Percentiles rank a stretch among this genome's conserved stretches.
Evolutionary conservation across 257 asterid genomes (phyloP).

Genomic region (Solanum lycopersicoides): DNA sequence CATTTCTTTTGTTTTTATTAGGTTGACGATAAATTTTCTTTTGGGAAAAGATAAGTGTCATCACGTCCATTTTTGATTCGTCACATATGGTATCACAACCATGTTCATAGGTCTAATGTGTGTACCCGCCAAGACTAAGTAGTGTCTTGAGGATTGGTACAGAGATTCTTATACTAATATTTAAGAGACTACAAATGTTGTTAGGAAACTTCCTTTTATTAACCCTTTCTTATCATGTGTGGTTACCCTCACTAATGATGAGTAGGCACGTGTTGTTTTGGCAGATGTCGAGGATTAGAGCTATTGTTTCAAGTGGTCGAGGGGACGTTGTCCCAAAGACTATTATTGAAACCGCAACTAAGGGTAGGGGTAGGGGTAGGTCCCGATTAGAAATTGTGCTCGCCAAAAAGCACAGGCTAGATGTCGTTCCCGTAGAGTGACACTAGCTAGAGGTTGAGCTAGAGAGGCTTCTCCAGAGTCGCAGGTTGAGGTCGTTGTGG

Average conservation of each 20-base stretch:
- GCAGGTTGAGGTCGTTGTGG: neutral
- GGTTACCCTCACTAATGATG: neutral
- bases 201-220: neutral
- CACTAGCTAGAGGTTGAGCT: neutral
- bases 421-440: neutral
- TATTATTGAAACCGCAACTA: neutral
- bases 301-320: too few species aligned
- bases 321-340: neutral
- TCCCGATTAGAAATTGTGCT: neutral
- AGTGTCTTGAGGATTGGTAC: neutral
- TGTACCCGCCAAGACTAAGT: neutral
- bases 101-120: neutral
- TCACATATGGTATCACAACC: neutral
- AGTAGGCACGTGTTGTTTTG: neutral
- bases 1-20: neutral
- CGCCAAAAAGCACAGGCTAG: neutral
- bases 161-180: too few species aligned
- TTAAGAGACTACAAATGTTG: neutral
- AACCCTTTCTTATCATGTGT: too few species aligned
- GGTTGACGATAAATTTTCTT: neutral
- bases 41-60: neutral
- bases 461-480: neutral
- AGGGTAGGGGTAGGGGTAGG: neutral
- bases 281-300: neutral
- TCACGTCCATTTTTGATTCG: neutral